Base-by-base conservation (phyloP, 768 basidiomycete genomes). In the Auricularia auricula-judae region DNA sequence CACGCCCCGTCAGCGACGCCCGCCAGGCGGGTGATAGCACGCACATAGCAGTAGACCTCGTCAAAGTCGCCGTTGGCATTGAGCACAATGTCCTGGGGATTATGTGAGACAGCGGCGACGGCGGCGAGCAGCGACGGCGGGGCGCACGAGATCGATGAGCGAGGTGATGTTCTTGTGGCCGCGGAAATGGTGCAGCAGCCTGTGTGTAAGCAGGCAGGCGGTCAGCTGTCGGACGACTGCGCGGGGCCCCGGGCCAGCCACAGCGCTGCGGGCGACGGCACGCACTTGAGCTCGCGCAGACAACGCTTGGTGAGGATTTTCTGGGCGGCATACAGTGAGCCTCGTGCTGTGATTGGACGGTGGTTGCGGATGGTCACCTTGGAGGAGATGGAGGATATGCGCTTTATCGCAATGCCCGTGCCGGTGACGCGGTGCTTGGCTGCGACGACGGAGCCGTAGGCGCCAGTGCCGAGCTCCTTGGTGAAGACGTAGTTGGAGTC, bases 61-160 rank as follows among this genome's bases (percentile, higher is more conserved):
- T 95, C 91, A 71, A 98, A 99, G 73, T 91, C 90, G 68, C 91
- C 90, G 63, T 82, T 86, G 18, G 93, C 85, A 68, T 93, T 91
- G 74, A 95, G 91, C 56, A 99, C 93, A 62, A 98, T 93, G 72
- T 97, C 93, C 92, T 98, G 94, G 73, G 29, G 98, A 93, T 95
- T 72, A 96, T 96, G 93, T 95, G 72, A 1, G 7, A 64, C 47
- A 14, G 36, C 34, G 60, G 29, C 44, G 14, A 42, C 34, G 65
- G 11, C 44, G 66, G 62, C 36, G 14, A 44, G 51, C 34, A 39
- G 21, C 56, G 10, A 7, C 3, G 23, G 23, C 5, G 23, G 56
- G 39, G 54, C 29, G 10, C 36, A 63, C 10, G 4, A 29, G 36
- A 66, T 64, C 64, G 61, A 51, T 29, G 10, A 61, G 58, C 4